phyloP scores from a whole-genome alignment of 78 protist species.

The Chrysochromulina tobinii region DNA sequence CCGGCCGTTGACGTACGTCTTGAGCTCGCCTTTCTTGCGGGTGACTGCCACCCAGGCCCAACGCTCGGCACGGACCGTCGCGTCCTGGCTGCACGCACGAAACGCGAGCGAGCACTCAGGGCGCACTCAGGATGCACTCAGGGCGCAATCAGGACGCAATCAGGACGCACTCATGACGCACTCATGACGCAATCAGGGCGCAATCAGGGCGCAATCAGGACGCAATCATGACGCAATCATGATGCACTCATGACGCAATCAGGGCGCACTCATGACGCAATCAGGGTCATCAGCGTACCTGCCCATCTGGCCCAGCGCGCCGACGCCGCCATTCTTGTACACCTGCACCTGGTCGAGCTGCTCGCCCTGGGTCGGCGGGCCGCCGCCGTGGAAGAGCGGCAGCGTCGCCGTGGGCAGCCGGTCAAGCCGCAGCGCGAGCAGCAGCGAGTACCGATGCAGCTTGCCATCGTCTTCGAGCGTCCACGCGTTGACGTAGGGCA shows the following conservation, averaged over 20 bases:
- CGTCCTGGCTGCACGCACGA: background rate
- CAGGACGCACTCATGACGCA: no score
- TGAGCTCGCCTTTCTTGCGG: background rate
- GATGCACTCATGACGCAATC: no score
- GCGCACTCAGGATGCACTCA: no score
- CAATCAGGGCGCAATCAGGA: no score
- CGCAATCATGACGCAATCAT: no score
- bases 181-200: no score
- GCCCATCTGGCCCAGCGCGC: conserved; percentile 1
- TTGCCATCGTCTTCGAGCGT: background rate
- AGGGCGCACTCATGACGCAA: no score
- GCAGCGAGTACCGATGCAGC: background rate
- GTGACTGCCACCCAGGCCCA: conserved; percentile 26
- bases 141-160: no score
- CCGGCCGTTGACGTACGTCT: conserved; percentile 26
- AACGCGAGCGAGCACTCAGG: no score
- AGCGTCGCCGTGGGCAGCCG: background rate
- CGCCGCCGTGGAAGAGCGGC: background rate
- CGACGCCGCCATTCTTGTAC: conserved; percentile 34
- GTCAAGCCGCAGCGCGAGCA: background rate
- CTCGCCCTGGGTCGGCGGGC: background rate
- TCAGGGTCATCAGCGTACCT: no score
- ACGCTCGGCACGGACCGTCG: background rate
- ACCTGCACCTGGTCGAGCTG: background rate
- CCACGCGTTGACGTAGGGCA: background rate